Evolutionary conservation across 345 rosid genomes (phyloP), one percentile per base, ranked within the genome.

Genomic region (Pugionium dolabratum): DNA sequence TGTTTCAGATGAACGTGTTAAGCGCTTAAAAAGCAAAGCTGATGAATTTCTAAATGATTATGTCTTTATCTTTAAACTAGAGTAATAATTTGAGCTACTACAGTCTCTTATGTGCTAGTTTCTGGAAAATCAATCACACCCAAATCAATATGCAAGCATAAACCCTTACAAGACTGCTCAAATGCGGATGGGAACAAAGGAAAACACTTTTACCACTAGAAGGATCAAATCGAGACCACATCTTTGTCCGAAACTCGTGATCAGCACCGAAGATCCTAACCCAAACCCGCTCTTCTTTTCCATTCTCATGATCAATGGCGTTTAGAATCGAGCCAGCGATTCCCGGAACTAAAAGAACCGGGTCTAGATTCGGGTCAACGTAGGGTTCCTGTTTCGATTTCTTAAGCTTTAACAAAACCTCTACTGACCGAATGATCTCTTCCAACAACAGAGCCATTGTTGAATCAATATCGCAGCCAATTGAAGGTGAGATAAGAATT

Each of bases 171-270:
- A 7, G n/a, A 66, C 3, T 34, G 5, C 35, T 26, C 42, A 37
- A 34, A 10, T 44, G 18, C 31, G 3, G 4, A 43, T 9, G 6
- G 10, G 6, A 8, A 53, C 30, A 49, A 54, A 35, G 32, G 27
- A 0, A 64, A 37, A 30, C 33, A 32, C 1, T 31, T 35, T 58
- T 79, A 89, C 98, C 98, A 33, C 93, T 75, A 34, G 85, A 75
- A 76, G 98, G 90, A 67, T 92, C 93, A 45, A 87, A 87, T 2
- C 85, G 85, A 62, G 98, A 93, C 98, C 98, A 93, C 53, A 93
- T 90, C 84, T 93, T 93, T 9, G 85, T 83, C 6, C 96, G 76
- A 46, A 77, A 86, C 78, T 78, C 81, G 32, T 79, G 81, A 72
- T 93, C 98, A 0, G 98, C 98, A 11, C 73, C 80, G 30, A 93